Evolutionary conservation across 169 alveolate species (phyloP).

Genomic region (Toxoplasma gondii): DNA sequence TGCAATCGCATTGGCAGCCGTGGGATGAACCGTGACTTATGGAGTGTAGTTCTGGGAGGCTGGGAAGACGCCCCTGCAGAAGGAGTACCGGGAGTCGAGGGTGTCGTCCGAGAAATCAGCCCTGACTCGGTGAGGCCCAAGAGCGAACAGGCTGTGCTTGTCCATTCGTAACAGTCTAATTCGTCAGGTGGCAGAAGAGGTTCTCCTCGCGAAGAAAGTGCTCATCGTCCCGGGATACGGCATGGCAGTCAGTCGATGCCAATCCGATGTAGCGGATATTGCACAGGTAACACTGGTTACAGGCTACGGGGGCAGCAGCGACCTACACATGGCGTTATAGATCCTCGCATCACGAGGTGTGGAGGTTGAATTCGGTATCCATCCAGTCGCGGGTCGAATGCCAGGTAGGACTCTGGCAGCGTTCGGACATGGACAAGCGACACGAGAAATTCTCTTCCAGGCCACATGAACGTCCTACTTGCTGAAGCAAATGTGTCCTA

Average conservation of each 20-base stretch:
- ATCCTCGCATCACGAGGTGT: slow-evolving; percentile 80
- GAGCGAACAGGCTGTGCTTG: neutral
- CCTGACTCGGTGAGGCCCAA: slow-evolving; percentile 38
- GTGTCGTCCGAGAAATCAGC: slow-evolving; percentile 69
- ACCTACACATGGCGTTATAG: neutral
- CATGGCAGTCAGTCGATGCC: slow-evolving; percentile 86
- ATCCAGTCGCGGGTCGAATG: slow-evolving; percentile 98
- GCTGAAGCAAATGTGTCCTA: slow-evolving; percentile 97
- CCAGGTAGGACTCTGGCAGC: slow-evolving; percentile 73
- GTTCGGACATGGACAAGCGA: neutral
- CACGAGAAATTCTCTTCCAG: slow-evolving; percentile 74
- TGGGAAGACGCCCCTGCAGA: slow-evolving; percentile 81
- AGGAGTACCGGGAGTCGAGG: slow-evolving; percentile 64
- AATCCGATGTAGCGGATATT: slow-evolving; percentile 70
- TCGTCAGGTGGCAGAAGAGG: slow-evolving; percentile 83
- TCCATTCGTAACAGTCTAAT: neutral
- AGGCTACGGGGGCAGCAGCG: neutral
- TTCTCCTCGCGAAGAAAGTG: slow-evolving; percentile 81
- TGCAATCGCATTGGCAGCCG: slow-evolving; percentile 46
- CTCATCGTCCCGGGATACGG: slow-evolving; percentile 97
- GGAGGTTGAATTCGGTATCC: slow-evolving; percentile 93
- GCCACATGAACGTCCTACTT: slow-evolving; percentile 94
- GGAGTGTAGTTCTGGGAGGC: slow-evolving; percentile 90
- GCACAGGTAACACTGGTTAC: slow-evolving; percentile 35
- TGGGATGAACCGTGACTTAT: slow-evolving; percentile 93